These are phyloP conservation scores for Panaeolus papilionaceus DNA, from an alignment of 768 basidiomycete species.

Conservation along the genomic window DNA sequence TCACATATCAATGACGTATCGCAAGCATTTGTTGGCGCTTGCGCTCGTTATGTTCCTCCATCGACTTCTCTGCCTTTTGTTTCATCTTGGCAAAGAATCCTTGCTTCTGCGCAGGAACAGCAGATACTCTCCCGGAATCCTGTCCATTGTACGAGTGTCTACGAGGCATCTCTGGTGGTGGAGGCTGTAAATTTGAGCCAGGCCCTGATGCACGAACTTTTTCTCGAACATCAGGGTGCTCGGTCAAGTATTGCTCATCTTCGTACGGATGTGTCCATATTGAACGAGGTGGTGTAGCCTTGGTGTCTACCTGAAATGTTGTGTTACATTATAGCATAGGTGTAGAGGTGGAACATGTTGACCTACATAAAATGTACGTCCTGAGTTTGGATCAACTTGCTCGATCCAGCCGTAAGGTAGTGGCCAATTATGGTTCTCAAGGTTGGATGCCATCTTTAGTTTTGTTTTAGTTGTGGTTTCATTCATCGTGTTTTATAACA, in stretches of 20 bases:
- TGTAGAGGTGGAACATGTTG: neutral
- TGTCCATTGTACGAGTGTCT: constrained; percentile 37
- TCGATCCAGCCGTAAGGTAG: constrained; percentile 66
- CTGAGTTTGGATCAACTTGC: constrained; percentile 47
- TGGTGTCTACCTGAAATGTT: constrained; percentile 62
- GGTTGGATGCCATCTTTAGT: constrained; percentile 23
- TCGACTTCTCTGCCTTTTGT: constrained; percentile 67
- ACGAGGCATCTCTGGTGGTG: constrained; percentile 25
- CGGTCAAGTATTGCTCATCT: constrained; percentile 65
- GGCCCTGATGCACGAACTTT: constrained; percentile 32
- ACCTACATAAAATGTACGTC: constrained; percentile 58
- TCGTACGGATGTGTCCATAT: constrained; percentile 81
- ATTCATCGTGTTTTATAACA: neutral
- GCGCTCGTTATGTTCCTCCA: constrained; percentile 69
- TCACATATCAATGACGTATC: constrained; percentile 17
- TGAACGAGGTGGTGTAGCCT: constrained; percentile 62
- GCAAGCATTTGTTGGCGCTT: constrained; percentile 41
- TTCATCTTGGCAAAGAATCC: constrained; percentile 67
- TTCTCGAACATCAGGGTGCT: constrained; percentile 55
- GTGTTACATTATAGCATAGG: neutral
- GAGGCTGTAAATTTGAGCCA: constrained; percentile 7
- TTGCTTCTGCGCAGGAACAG: constrained; percentile 40
- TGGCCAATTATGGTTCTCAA: constrained; percentile 30
- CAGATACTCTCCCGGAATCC: constrained; percentile 22
- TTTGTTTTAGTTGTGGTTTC: neutral